phyloP scores from a whole-genome alignment of 2,329 filamentous ascomycete genomes.

The Epichloe brachyelytri region DNA sequence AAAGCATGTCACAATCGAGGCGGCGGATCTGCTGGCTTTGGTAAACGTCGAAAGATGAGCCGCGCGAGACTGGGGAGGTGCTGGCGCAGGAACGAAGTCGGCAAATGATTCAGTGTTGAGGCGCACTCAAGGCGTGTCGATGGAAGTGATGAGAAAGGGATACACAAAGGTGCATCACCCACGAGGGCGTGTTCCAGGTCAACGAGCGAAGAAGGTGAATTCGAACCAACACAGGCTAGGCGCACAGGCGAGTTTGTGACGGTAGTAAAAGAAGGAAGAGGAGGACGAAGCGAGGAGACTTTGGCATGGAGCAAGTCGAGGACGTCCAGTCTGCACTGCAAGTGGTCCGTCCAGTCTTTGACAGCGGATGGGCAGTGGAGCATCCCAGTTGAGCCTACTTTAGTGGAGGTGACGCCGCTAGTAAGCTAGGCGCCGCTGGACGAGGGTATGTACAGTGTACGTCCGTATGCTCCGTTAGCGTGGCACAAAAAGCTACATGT shows the following conservation, averaged over 20 bases:
- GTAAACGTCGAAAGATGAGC: not conserved
- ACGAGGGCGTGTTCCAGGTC: not conserved
- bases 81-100: not conserved
- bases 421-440: not conserved
- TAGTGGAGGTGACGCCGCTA: not conserved
- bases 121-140: constrained; percentile 1
- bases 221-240: not conserved
- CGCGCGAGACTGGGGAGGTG: not conserved
- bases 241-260: not conserved
- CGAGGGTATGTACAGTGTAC: not conserved
- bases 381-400: not conserved
- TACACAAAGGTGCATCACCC: not conserved
- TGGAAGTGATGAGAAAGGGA: not conserved
- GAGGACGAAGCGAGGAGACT: not conserved
- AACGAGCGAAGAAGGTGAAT: not conserved
- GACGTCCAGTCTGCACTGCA: not conserved
- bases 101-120: not conserved
- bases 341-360: not conserved
- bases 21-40: not conserved
- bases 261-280: not conserved
- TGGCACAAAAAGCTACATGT: constrained; percentile 5
- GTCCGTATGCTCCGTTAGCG: not conserved
- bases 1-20: not conserved
- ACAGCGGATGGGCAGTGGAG: not conserved
- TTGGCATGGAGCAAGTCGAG: not conserved